Evolutionary conservation across 352 stramenopile species (phyloP), one percentile per base, ranked within the genome.

Genomic region (Pythium oligandrum): DNA sequence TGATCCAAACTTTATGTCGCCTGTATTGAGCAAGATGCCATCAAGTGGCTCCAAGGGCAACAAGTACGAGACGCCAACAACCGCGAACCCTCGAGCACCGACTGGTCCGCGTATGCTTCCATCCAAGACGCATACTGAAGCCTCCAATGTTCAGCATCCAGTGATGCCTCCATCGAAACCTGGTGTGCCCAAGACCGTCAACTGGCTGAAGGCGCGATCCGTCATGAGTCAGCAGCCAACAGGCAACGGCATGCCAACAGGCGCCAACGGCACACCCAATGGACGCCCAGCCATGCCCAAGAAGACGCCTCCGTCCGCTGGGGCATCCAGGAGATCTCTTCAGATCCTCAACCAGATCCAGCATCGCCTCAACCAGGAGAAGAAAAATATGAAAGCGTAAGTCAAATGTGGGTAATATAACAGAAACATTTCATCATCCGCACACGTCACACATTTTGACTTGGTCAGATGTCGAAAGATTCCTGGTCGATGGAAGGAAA

Each of bases 261-360:
- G 17, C 17, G 17, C 17, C 17, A 26, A 26, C 17, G 17, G 17
- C 17, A 55, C 59, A 12, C 43, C 49, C 5, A 48, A 51, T 32
- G 47, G 40, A 31, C 51, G 46, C 4, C 46, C 53, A 38, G 26
- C 54, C 40, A 46, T 72, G 35, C 51, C 68, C 31, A 78, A 74
- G 60, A 78, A 77, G 64, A 88, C 81, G 51, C 81, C 78, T 4
- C 78, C 78, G 38, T 83, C 76, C 4, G 81, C 75, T 0, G 78
- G 78, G 8, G 71, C 83, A 1, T 93, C 83, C 30, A 57, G 78
- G 8, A 63, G 83, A 37, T 90, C 80, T 34, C 68, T 93, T 17
- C 82, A 93, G 55, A 93, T 93, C 50, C 62, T 93, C 32, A 93
- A 83, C 63, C 75, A 91, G 53, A 90, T 93, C 49, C 74, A 83